Evolutionary conservation across 495 filamentous ascomycete genomes (phyloP).

Genomic region (Usnea hakonensis): DNA sequence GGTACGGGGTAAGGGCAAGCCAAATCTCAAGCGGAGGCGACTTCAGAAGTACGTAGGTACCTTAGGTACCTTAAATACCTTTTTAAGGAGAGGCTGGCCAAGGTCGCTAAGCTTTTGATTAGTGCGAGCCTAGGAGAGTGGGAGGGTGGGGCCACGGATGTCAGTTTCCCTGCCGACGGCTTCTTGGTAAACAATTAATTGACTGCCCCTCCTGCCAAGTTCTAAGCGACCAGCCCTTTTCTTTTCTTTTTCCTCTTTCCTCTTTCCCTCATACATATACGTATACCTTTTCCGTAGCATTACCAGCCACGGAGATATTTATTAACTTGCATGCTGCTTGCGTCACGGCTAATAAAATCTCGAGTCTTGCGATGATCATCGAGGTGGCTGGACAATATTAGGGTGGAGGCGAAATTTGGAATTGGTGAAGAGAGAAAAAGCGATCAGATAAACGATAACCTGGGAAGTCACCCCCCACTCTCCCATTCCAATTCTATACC

Average conservation of each 20-base stretch:
- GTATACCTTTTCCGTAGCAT: not conserved
- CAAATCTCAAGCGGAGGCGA: too few relatives aligned
- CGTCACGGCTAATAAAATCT: conserved; percentile 6
- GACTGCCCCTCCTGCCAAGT: too few relatives aligned
- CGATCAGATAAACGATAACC: not conserved
- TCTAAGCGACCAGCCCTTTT: conserved; percentile 1
- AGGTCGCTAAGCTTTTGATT: not conserved
- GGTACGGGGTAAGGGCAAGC: too few relatives aligned
- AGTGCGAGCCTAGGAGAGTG: not conserved
- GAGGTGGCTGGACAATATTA: conserved; percentile 12
- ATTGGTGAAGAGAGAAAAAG: not conserved
- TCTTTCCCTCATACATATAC: not conserved
- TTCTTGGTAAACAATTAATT: not conserved
- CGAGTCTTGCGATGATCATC: not conserved
- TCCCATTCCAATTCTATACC: not conserved
- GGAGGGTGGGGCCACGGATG: too few relatives aligned
- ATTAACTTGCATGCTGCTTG: not conserved
- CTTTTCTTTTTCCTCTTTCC: not conserved
- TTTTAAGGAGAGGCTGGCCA: not conserved
- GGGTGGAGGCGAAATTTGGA: not conserved
- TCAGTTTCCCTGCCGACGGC: not conserved
- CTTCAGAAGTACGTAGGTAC: too few relatives aligned
- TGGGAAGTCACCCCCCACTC: conserved; percentile 6
- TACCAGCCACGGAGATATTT: conserved; percentile 5
- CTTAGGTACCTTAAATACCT: too few relatives aligned